Percentiles rank a stretch among this genome's conserved stretches.
Evolutionary conservation across 1,284 basidiomycete species (phyloP).

Genomic region (Bondarzewia mesenterica): DNA sequence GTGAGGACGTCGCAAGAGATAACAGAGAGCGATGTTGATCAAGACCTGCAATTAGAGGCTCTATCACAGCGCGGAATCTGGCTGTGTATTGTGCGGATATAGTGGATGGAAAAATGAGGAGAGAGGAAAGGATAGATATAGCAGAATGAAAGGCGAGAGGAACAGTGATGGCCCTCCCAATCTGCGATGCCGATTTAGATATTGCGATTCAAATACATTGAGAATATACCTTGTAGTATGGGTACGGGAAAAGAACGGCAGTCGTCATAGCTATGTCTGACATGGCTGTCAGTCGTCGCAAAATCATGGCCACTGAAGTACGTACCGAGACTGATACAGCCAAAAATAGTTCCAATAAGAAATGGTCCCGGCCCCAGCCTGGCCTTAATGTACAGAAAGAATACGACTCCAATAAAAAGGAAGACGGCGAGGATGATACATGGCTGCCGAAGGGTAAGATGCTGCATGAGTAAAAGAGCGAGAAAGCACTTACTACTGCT

Average conservation of each 20-base stretch:
- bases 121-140: constrained; percentile 43
- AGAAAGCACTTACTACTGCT: constrained; percentile 34
- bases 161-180: constrained; percentile 36
- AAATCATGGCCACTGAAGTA: not conserved
- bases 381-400: constrained; percentile 60
- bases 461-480: constrained; percentile 6
- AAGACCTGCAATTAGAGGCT: constrained; percentile 41
- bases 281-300: not conserved
- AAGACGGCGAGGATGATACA: constrained; percentile 58
- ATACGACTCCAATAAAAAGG: constrained; percentile 52
- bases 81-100: constrained; percentile 57
- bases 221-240: constrained; percentile 41
- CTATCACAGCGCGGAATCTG: constrained; percentile 43
- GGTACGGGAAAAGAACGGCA: constrained; percentile 56
- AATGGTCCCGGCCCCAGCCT: constrained; percentile 61
- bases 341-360: constrained; percentile 49
- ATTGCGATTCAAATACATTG: not conserved
- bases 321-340: constrained; percentile 47
- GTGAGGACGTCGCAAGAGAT: constrained; percentile 33
- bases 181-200: constrained; percentile 27
- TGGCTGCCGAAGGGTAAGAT: constrained; percentile 29
- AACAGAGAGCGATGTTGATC: constrained; percentile 42
- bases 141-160: constrained; percentile 59
- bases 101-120: constrained; percentile 59
- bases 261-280: constrained; percentile 56